These are phyloP conservation scores for Anthracocystis walkeri DNA, from an alignment of 1,284 basidiomycete genomes.

Conservation along the genomic window DNA sequence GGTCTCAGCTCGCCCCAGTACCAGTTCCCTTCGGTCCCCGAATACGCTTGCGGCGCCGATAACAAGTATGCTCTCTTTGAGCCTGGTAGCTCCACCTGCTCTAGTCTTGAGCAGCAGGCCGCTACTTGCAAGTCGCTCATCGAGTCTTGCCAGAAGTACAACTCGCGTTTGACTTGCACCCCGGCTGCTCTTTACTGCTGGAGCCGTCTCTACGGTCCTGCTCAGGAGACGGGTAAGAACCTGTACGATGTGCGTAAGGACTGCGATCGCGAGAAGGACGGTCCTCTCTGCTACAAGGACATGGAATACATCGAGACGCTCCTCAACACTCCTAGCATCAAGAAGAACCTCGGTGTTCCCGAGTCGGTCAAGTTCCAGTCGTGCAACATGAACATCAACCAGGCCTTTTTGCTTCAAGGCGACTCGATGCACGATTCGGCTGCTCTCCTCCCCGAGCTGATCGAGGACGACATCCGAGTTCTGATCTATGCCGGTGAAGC, in stretches of 20 bases:
- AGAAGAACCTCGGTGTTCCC: constrained; percentile 80
- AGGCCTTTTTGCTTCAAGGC: constrained; percentile 79
- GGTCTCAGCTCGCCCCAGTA: constrained; percentile 63
- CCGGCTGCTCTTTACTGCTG: constrained; percentile 72
- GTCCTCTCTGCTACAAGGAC: constrained; percentile 73
- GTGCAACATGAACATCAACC: constrained; percentile 74
- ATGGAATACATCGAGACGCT: constrained; percentile 73
- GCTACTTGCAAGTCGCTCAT: constrained; percentile 78
- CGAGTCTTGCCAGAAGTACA: constrained; percentile 66
- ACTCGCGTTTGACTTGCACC: constrained; percentile 72
- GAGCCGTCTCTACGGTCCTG: constrained; percentile 72
- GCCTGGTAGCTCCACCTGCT: constrained; percentile 78
- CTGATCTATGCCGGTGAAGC: constrained; percentile 86
- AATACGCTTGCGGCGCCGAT: constrained; percentile 77
- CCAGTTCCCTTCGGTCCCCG: constrained; percentile 75
- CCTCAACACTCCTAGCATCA: constrained; percentile 73
- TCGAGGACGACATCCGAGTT: constrained; percentile 80
- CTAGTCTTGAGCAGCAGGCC: constrained; percentile 76
- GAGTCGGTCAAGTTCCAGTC: constrained; percentile 75
- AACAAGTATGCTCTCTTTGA: constrained; percentile 77
- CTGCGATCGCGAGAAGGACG: constrained; percentile 79
- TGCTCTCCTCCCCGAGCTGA: constrained; percentile 78
- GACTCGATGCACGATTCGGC: constrained; percentile 84
- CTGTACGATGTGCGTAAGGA: constrained; percentile 83
- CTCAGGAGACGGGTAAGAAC: constrained; percentile 73